Evolutionary conservation across 2,329 filamentous ascomycete species (phyloP).

Genomic region (Microsporum audouinii): DNA sequence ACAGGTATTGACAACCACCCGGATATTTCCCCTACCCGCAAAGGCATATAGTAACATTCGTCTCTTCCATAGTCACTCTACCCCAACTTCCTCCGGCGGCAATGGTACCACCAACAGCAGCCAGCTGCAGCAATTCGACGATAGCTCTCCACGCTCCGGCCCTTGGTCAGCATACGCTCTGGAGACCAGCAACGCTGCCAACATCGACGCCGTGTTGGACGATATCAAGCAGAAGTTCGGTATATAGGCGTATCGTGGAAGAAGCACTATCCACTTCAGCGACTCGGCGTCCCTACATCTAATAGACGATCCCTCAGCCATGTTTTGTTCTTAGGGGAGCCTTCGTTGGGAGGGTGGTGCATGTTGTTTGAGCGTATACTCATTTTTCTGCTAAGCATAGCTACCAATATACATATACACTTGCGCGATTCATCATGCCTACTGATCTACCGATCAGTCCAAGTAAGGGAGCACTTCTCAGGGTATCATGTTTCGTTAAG

Average conservation of each 20-base stretch:
- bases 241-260: background rate
- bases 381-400: too few species aligned
- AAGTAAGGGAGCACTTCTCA: too few species aligned
- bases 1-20: background rate
- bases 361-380: too few species aligned
- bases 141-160: background rate
- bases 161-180: background rate
- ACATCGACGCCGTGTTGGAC: background rate
- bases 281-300: too few species aligned
- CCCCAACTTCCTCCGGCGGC: background rate
- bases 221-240: background rate
- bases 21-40: background rate
- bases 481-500: too few species aligned
- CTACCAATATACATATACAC: too few species aligned
- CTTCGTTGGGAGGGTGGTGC: too few species aligned
- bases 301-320: too few species aligned
- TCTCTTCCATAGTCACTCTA: background rate
- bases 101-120: background rate
- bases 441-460: too few species aligned
- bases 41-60: background rate
- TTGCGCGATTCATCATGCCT: too few species aligned
- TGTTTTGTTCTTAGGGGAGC: too few species aligned
- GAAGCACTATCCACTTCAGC: too few species aligned
- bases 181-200: background rate
- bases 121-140: background rate